phyloP scores from a whole-genome alignment of 768 basidiomycete genomes.

The Boletus sp. region DNA sequence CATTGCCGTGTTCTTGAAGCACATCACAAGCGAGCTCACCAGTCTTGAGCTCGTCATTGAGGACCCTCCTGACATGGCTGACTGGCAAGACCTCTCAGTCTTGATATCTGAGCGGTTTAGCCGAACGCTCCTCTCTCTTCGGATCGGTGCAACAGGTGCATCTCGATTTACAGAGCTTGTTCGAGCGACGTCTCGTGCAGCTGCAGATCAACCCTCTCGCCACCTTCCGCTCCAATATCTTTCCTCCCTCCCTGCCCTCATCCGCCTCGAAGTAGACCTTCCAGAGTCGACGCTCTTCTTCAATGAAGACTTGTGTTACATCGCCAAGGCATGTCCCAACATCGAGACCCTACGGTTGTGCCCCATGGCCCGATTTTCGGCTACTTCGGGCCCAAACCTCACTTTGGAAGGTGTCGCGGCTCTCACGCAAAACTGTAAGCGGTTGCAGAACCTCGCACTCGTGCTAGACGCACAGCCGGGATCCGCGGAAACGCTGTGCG shows the following conservation, averaged over 20 bases:
- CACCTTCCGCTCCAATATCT: conserved; percentile 64
- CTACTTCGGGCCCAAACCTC: conserved; percentile 50
- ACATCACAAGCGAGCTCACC: conserved; percentile 62
- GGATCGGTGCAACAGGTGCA: conserved; percentile 62
- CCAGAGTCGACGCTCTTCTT: conserved; percentile 72
- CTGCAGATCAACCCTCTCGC: conserved; percentile 51
- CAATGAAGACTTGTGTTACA: conserved; percentile 53
- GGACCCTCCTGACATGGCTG: conserved; percentile 70
- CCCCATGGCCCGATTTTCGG: conserved; percentile 64
- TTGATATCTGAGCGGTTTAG: conserved; percentile 64
- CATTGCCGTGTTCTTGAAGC: conserved; percentile 69
- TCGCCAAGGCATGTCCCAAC: conserved; percentile 63
- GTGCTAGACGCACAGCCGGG: conserved; percentile 60
- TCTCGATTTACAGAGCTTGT: conserved; percentile 82
- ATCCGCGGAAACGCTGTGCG: conserved; percentile 43
- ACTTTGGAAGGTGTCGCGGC: conserved; percentile 62
- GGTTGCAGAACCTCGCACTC: conserved; percentile 62
- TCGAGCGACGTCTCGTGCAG: conserved; percentile 66
- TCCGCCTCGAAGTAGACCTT: conserved; percentile 73
- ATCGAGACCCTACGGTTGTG: conserved; percentile 69
- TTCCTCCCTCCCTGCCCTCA: conserved; percentile 49
- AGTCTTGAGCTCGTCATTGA: conserved; percentile 75
- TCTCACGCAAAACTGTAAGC: conserved; percentile 56
- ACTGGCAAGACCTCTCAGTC: conserved; percentile 72
- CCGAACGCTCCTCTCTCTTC: conserved; percentile 55